Conservation (phyloP, 768 basidiomycete species). For the Leccinum arenicola region DNA sequence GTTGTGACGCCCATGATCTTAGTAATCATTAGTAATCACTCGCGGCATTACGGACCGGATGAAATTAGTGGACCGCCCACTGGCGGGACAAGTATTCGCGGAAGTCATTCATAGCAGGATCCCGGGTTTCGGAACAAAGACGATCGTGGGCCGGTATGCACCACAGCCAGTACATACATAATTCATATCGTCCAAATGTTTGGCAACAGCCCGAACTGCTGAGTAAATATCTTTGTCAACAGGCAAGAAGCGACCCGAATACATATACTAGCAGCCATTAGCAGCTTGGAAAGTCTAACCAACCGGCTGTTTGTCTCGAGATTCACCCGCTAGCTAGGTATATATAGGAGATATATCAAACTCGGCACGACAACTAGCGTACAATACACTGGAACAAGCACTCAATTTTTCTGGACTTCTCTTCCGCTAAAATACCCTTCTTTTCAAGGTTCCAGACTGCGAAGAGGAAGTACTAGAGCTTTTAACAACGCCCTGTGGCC, state of each 20-base stretch:
- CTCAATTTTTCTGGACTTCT: not conserved
- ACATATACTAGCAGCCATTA: not conserved
- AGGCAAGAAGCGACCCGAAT: not conserved
- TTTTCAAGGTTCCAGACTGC: slow-evolving; percentile 24
- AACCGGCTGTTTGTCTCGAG: not conserved
- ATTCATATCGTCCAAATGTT: not conserved
- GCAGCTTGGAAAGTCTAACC: not conserved
- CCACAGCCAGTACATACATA: not conserved
- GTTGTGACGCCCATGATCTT: not conserved
- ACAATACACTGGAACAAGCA: slow-evolving; percentile 16
- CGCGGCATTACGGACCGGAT: not conserved
- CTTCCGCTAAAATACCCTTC: slow-evolving; percentile 15
- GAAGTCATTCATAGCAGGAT: not conserved
- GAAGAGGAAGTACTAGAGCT: slow-evolving; percentile 27
- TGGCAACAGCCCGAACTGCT: not conserved
- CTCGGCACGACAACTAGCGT: slow-evolving; percentile 19
- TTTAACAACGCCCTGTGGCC: slow-evolving; percentile 14
- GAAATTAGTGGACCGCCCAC: no score
- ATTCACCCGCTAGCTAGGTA: not conserved
- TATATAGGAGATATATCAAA: slow-evolving; percentile 3
- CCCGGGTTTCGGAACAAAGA: not conserved
- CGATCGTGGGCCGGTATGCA: not conserved
- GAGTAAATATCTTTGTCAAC: not conserved
- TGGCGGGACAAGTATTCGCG: not conserved
- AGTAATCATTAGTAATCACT: not conserved